These are phyloP conservation scores for Curvularia verruculosa DNA, from an alignment of 2,329 filamentous ascomycete species.

Conservation along the genomic window DNA sequence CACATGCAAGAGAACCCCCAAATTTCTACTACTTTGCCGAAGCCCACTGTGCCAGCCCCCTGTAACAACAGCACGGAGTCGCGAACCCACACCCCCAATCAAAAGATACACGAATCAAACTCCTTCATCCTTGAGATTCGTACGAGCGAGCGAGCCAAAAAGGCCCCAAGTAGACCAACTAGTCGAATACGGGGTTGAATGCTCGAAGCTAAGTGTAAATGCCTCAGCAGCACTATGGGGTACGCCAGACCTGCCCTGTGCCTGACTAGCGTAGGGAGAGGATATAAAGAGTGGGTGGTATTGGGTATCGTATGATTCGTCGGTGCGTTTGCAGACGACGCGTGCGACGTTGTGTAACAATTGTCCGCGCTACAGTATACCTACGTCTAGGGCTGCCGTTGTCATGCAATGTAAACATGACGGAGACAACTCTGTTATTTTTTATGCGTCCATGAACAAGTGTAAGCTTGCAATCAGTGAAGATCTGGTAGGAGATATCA, in stretches of 20 bases:
- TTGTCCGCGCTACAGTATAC: background rate
- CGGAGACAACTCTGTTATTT: background rate
- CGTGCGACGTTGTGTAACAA: background rate
- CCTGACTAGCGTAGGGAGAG: background rate
- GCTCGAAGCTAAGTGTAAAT: background rate
- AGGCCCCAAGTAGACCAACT: too few relatives aligned
- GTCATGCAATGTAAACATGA: background rate
- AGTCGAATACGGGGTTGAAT: background rate
- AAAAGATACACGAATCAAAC: background rate
- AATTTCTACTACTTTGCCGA: background rate
- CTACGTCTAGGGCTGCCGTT: background rate
- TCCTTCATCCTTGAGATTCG: too few relatives aligned
- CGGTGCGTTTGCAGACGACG: background rate
- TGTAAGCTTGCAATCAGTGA: background rate
- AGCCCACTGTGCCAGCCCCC: background rate
- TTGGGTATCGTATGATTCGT: background rate
- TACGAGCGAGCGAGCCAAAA: too few relatives aligned
- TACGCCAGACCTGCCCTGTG: background rate
- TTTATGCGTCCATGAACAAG: background rate
- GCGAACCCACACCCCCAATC: background rate
- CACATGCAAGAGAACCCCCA: background rate
- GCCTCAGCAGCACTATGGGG: background rate
- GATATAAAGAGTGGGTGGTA: background rate
- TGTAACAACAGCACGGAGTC: background rate
- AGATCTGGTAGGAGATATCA: background rate